These are phyloP conservation scores for Gaultheria prostrata DNA, from an alignment of 148 eudicot genomes.

Conservation along the genomic window DNA sequence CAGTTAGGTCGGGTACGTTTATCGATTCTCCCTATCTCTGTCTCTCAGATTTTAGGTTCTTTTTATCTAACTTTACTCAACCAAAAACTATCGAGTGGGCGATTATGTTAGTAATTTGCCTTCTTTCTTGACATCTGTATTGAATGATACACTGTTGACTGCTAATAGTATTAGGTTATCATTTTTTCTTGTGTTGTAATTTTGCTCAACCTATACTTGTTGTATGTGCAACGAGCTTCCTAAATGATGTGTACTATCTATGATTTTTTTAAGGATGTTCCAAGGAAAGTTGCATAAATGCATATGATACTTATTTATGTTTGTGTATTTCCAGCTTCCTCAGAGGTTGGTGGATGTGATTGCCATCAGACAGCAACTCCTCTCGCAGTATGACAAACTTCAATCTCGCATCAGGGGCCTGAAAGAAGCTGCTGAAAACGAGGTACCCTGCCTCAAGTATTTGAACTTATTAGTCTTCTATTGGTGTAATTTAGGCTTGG, in stretches of 20 bases:
- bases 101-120: background rate
- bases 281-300: background rate
- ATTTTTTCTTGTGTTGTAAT: background rate
- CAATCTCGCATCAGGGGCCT: slow-evolving; percentile 91
- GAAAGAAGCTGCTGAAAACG: slow-evolving; percentile 78
- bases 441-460: slow-evolving; percentile 43
- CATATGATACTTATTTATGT: slow-evolving; percentile 6
- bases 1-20: slow-evolving; percentile 66
- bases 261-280: background rate
- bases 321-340: slow-evolving; percentile 57
- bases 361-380: slow-evolving; percentile 78
- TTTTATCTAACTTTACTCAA: background rate
- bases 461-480: background rate
- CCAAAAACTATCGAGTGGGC: background rate
- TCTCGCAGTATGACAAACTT: slow-evolving; percentile 87
- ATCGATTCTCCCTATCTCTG: background rate
- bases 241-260: background rate
- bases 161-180: background rate
- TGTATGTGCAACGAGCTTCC: background rate
- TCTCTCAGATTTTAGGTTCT: background rate
- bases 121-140: background rate
- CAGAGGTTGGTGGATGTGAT: slow-evolving; percentile 56
- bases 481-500: background rate
- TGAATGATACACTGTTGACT: background rate
- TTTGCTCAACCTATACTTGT: background rate